Conservation (phyloP, 2,329 filamentous ascomycete species). For the Onygenales sp. region DNA sequence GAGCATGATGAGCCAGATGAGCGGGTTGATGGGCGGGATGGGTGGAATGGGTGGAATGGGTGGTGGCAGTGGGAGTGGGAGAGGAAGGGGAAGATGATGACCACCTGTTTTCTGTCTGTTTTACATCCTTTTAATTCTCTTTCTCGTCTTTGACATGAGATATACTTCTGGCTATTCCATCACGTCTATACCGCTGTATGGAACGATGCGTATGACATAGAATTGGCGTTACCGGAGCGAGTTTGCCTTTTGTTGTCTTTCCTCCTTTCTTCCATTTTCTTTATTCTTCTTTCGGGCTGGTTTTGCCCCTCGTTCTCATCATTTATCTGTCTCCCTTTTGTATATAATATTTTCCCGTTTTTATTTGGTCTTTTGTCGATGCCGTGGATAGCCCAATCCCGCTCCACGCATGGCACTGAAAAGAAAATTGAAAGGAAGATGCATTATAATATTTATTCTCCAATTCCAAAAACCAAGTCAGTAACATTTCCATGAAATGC, state of each 20-base stretch:
- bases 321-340: not conserved
- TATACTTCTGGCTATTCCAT: not conserved
- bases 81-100: slow-evolving; percentile 9
- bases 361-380: too few species aligned
- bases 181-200: not conserved
- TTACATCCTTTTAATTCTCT: slow-evolving; percentile 3
- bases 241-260: not conserved
- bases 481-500: too few species aligned
- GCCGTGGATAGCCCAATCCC: too few species aligned
- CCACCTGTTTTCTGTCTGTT: slow-evolving; percentile 9
- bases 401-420: too few species aligned
- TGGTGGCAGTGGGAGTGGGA: slow-evolving; percentile 22
- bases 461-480: too few species aligned
- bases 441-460: too few species aligned
- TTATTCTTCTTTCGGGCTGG: not conserved
- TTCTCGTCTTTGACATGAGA: not conserved
- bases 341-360: not conserved
- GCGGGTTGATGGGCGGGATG: slow-evolving; percentile 48
- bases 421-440: too few species aligned
- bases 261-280: not conserved
- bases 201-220: slow-evolving; percentile 1
- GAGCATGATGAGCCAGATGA: slow-evolving; percentile 68
- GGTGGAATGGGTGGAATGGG: slow-evolving; percentile 37
- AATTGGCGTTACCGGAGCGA: slow-evolving; percentile 3
- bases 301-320: not conserved